Evolutionary conservation across 768 basidiomycete genomes (phyloP).

Genomic region (Sporobolomyces roseus): DNA sequence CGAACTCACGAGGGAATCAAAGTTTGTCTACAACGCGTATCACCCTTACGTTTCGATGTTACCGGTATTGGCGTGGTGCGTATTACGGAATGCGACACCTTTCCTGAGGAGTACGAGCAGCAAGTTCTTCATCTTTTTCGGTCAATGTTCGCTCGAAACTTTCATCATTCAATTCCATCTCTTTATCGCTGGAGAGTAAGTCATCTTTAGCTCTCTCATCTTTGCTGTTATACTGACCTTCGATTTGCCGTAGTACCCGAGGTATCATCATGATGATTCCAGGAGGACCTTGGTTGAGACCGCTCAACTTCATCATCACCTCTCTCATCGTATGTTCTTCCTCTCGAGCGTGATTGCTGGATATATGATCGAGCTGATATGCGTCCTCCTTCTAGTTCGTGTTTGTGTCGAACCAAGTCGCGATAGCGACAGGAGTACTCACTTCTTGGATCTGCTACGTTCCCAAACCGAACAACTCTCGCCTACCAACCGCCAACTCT

Average conservation of each 20-base stretch:
- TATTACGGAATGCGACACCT: constrained; percentile 70
- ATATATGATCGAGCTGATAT: not conserved
- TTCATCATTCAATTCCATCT: constrained; percentile 83
- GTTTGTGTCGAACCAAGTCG: constrained; percentile 71
- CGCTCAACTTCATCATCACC: constrained; percentile 72
- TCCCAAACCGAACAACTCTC: constrained; percentile 42
- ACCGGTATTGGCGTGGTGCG: constrained; percentile 70
- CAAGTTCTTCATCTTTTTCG: constrained; percentile 70
- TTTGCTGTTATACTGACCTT: not conserved
- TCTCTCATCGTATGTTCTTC: constrained; percentile 54
- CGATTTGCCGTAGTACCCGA: too few relatives aligned
- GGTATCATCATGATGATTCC: constrained; percentile 72
- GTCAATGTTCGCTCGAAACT: constrained; percentile 80
- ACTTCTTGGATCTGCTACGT: constrained; percentile 56
- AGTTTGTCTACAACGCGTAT: constrained; percentile 80
- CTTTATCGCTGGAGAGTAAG: constrained; percentile 40
- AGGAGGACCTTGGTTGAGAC: constrained; percentile 62
- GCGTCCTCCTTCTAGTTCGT: constrained; percentile 57
- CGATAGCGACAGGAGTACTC: constrained; percentile 68
- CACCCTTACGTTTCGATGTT: constrained; percentile 77
- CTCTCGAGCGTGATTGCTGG: not conserved
- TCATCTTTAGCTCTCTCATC: constrained; percentile 58
- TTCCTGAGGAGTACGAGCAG: constrained; percentile 68
- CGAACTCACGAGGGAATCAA: constrained; percentile 69
- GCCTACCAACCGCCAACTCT: constrained; percentile 23